These are phyloP conservation scores for Neurospora sp. DNA, from an alignment of 495 filamentous ascomycete species.

Conservation along the genomic window DNA sequence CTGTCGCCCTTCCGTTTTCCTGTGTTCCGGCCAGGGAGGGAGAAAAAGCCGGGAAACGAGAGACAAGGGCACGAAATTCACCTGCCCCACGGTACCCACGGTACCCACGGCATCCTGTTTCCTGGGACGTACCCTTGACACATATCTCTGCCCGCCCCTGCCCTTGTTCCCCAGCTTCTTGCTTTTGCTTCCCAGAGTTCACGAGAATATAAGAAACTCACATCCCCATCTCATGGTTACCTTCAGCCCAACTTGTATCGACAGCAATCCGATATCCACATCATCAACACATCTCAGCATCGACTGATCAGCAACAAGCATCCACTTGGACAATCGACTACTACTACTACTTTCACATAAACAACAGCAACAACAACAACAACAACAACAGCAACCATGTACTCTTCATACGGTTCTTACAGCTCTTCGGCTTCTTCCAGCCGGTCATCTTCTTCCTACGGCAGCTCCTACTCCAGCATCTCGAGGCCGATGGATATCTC, in stretches of 20 bases:
- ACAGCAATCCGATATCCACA: constrained; percentile 1
- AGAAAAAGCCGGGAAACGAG: background rate
- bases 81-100: constrained; percentile 17
- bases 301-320: background rate
- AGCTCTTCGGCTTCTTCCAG: constrained; percentile 21
- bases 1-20: background rate
- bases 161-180: constrained; percentile 7
- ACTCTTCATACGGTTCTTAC: constrained; percentile 27
- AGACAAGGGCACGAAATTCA: constrained; percentile 1
- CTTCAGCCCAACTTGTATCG: background rate
- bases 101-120: constrained; percentile 15
- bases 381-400: constrained; percentile 24
- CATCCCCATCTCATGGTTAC: constrained; percentile 5
- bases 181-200: background rate
- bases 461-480: constrained; percentile 20
- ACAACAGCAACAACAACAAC: background rate
- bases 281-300: constrained; percentile 6
- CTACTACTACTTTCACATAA: constrained; percentile 1
- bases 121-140: constrained; percentile 12
- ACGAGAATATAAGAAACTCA: constrained; percentile 8
- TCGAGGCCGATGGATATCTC: constrained; percentile 45
- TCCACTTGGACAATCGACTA: constrained; percentile 4
- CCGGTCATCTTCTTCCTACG: constrained; percentile 15
- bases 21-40: background rate
- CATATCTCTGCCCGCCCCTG: background rate